Base-by-base conservation (phyloP, 2,329 filamentous ascomycete genomes). In the Botrytis medusae region DNA sequence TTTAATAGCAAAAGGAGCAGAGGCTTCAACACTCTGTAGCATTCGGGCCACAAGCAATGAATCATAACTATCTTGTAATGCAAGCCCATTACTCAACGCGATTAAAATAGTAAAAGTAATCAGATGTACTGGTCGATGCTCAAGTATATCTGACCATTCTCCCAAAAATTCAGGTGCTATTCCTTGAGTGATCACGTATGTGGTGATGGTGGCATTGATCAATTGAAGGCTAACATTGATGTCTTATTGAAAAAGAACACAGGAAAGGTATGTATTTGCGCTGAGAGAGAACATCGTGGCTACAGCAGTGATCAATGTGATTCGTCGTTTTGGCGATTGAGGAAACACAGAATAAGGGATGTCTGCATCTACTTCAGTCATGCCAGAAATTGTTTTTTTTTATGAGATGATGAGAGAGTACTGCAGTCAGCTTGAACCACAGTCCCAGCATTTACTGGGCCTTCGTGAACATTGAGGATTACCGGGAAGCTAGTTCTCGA, bases 11-110 rank as follows among this genome's bases (percentile, higher is more conserved):
- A 91, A 82, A 0, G 88, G 90, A 2, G 86, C 86, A 74, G 86
- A 87, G 62, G 85, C 18, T 88, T 89, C 88, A 0, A 86, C 84
- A 14, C 86, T 87, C 90, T 90, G 88, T 6, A 90, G 77, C 75
- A 84, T 86, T 2, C 88, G 83, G 4, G 90, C 79, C 0, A 86
- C 82, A n/a, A 90, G 75, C 6, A 90, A 79, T 0, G 86, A 81
- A 0, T 81, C 80, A 74, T 87, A 87, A 74, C 78, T 84, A 8
- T 82, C 83, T 37, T 85, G 82, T 7, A 87, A 87, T 75, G 0
- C 84, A 86, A 22, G 88, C 81, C 0, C 85, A 9, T 64, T 87
- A 74, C 87, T 87, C 71, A 86, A 86, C 0, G 79, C 84, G 29
- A 88, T 81, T 76, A 86, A 88, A 40, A 88, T 81, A 44, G 83